phyloP scores from a whole-genome alignment of 208 protist species.

The Phytomonas serpens region DNA sequence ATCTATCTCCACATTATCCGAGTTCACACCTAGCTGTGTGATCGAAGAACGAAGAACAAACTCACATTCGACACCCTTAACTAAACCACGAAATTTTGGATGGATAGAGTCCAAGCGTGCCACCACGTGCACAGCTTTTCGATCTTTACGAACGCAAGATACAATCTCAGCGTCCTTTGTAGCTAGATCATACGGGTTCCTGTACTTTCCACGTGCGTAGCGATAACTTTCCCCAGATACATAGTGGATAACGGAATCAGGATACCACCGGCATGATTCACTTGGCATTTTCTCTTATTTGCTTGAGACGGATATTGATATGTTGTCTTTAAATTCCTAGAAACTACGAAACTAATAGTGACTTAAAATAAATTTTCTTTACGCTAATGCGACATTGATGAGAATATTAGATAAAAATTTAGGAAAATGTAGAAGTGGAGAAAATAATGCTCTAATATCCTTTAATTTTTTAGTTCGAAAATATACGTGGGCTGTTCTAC shows the following conservation, averaged over 20 bases:
- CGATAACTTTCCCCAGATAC: constrained; percentile 49
- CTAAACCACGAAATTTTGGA: constrained; percentile 75
- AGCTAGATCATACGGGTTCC: constrained; percentile 70
- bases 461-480: neutral
- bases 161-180: constrained; percentile 58
- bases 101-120: constrained; percentile 41
- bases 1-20: constrained; percentile 44
- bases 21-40: constrained; percentile 86
- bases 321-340: constrained; percentile 1
- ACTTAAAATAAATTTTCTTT: neutral
- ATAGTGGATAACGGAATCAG: constrained; percentile 69
- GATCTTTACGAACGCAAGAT: constrained; percentile 23
- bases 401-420: neutral
- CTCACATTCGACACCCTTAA: constrained; percentile 39
- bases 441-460: constrained; percentile 5
- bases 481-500: neutral
- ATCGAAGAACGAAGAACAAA: constrained; percentile 86
- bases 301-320: neutral
- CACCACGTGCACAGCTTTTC: constrained; percentile 24
- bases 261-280: constrained; percentile 70
- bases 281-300: constrained; percentile 23
- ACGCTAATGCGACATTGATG: neutral
- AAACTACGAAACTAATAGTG: constrained; percentile 3
- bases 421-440: neutral
- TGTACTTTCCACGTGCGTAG: constrained; percentile 50